These are phyloP conservation scores for Lepidium didymum DNA, from an alignment of 345 rosid species.

Conservation along the genomic window DNA sequence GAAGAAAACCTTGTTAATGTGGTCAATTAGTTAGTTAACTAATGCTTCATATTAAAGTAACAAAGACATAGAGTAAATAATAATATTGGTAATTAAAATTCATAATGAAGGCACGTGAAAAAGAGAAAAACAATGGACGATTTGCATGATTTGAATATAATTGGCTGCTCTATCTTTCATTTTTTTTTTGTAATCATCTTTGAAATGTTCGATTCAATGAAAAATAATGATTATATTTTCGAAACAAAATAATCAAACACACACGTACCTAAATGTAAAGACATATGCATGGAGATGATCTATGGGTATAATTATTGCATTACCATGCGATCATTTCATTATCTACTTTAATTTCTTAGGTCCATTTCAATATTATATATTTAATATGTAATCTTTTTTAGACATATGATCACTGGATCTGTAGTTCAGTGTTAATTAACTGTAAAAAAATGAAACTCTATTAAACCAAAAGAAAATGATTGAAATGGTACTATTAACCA, in stretches of 20 bases:
- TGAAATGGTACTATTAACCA: not conserved
- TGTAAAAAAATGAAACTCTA: not conserved
- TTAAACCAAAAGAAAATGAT: not conserved
- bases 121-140: not conserved
- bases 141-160: conserved; percentile 20
- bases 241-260: conserved; percentile 5
- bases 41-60: not conserved
- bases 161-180: conserved; percentile 3
- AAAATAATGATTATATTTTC: not conserved
- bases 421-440: not conserved
- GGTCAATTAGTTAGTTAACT: not conserved
- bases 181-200: conserved; percentile 4
- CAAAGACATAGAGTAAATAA: not conserved
- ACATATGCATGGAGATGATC: conserved; percentile 26
- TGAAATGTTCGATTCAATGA: not conserved
- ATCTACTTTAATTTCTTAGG: conserved; percentile 1
- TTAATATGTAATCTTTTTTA: not conserved
- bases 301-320: conserved; percentile 21
- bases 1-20: not conserved
- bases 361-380: not conserved
- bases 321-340: conserved; percentile 2
- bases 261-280: conserved; percentile 3
- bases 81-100: not conserved
- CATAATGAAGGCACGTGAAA: not conserved
- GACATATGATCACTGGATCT: not conserved